Conservation (phyloP, 2,329 filamentous ascomycete species). For the Fusarium tjaetaba region DNA sequence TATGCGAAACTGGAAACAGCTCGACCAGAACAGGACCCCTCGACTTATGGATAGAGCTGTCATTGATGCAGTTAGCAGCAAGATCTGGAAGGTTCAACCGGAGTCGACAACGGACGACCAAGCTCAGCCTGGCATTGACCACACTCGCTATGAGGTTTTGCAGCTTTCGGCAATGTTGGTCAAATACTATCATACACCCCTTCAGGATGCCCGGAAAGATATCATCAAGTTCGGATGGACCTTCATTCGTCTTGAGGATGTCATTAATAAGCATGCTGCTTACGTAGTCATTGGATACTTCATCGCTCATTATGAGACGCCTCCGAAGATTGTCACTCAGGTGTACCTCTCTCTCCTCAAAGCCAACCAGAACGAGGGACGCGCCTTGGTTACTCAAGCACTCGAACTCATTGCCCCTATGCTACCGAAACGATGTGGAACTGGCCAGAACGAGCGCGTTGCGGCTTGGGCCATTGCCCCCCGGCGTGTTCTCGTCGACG, state of each 20-base stretch:
- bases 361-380: slow-evolving; percentile 94
- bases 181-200: slow-evolving; percentile 89
- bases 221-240: slow-evolving; percentile 99
- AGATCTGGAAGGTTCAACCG: slow-evolving; percentile 91
- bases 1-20: slow-evolving; percentile 79
- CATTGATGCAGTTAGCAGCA: slow-evolving; percentile 89
- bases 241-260: slow-evolving; percentile 96
- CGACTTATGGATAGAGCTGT: slow-evolving; percentile 86
- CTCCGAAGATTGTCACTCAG: slow-evolving; percentile 93
- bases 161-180: slow-evolving; percentile 95
- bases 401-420: slow-evolving; percentile 96
- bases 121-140: slow-evolving; percentile 87
- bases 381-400: slow-evolving; percentile 90
- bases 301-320: slow-evolving; percentile 96
- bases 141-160: slow-evolving; percentile 93
- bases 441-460: slow-evolving; percentile 73
- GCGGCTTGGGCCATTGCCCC: slow-evolving; percentile 91
- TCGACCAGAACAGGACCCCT: slow-evolving; percentile 65
- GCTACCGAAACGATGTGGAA: slow-evolving; percentile 82
- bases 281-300: slow-evolving; percentile 98
- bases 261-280: slow-evolving; percentile 98
- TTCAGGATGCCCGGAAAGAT: slow-evolving; percentile 94
- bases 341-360: slow-evolving; percentile 92
- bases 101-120: slow-evolving; percentile 85
- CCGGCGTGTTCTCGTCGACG: slow-evolving; percentile 89